Percentiles rank a stretch among this genome's conserved stretches.
phyloP scores from a whole-genome alignment of 345 rosid genomes.

The Populus simonii region DNA sequence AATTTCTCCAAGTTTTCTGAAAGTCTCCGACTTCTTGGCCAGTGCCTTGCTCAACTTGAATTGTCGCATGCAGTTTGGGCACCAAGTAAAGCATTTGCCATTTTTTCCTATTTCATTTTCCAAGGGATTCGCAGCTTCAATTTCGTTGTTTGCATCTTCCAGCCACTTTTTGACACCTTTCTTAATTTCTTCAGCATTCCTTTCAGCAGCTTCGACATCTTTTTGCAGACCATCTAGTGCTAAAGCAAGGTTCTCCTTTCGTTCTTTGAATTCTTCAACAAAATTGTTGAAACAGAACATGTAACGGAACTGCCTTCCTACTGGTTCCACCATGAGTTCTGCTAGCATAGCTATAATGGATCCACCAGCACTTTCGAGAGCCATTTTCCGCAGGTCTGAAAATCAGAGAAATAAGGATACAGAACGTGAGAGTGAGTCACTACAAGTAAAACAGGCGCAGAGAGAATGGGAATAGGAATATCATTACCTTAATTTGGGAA shows the following conservation, averaged over 20 bases:
- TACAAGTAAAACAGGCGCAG: no score
- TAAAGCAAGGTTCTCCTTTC: neutral
- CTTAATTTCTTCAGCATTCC: neutral
- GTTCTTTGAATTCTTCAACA: no score
- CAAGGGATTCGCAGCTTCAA: neutral
- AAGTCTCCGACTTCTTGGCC: neutral
- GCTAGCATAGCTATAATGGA: neutral
- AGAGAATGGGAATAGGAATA: no score
- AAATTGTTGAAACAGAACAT: no score
- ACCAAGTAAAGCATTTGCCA: neutral
- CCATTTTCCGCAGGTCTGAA: no score
- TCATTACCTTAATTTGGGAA: no score
- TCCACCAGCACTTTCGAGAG: neutral
- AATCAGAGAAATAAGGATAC: neutral
- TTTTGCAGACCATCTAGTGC: neutral
- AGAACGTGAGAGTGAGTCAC: neutral
- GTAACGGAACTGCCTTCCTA: no score
- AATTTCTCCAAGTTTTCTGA: neutral
- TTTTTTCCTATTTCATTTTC: neutral
- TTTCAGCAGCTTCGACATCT: neutral
- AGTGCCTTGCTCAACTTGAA: neutral
- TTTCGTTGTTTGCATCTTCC: neutral
- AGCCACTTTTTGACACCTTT: constrained; percentile 1
- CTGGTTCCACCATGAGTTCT: constrained; percentile 2
- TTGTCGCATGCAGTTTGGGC: neutral